phyloP scores from a whole-genome alignment of 768 basidiomycete species.

The Boletus rex-veris region DNA sequence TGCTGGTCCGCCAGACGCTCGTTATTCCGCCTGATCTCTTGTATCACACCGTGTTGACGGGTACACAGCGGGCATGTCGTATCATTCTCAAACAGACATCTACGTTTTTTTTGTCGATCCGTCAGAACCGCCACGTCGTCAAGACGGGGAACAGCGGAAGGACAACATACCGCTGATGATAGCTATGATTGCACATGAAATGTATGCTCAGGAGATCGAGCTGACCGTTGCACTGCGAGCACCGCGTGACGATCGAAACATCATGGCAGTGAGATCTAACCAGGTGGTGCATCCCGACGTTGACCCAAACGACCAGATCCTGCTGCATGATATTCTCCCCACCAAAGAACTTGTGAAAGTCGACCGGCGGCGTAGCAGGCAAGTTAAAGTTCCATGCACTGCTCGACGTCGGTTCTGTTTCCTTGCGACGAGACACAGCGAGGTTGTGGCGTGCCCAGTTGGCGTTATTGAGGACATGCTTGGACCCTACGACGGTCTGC shows the following conservation, averaged over 20 bases:
- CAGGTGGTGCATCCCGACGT: no score
- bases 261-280: no score
- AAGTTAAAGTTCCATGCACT: no score
- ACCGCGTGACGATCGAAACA: conserved; percentile 89
- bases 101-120: conserved; percentile 27
- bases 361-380: no score
- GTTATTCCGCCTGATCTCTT: conserved; percentile 86
- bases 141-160: background rate
- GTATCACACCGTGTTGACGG: conserved; percentile 80
- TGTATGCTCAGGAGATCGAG: conserved; percentile 92
- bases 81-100: conserved; percentile 87
- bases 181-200: conserved; percentile 98
- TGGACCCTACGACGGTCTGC: no score
- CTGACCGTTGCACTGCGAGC: conserved; percentile 83
- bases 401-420: no score
- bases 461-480: no score
- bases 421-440: no score
- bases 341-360: no score
- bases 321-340: no score
- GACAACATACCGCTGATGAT: conserved; percentile 70
- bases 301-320: no score
- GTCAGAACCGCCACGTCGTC: background rate
- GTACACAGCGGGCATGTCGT: conserved; percentile 89
- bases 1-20: conserved; percentile 80
- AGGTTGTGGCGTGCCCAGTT: no score